These are phyloP conservation scores for Neonectria hederae DNA, from an alignment of 2,329 filamentous ascomycete genomes.

Conservation along the genomic window DNA sequence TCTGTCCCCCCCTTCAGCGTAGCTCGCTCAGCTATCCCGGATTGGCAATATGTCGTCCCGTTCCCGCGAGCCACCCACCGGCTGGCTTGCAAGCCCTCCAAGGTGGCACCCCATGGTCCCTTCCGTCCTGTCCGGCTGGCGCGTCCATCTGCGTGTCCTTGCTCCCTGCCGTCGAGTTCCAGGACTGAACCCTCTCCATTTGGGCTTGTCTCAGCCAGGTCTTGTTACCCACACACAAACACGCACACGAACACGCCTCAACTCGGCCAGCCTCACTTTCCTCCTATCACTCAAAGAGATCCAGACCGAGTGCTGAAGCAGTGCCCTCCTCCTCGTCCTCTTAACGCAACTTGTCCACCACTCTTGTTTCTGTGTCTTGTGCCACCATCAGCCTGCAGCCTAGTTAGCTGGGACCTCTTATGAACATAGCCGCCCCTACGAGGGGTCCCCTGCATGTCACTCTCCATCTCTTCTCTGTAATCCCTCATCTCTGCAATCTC, in stretches of 20 bases:
- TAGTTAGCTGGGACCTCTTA: slow-evolving; percentile 13
- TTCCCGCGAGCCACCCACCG: background rate
- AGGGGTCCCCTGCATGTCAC: slow-evolving; percentile 14
- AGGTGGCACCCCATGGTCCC: slow-evolving; percentile 1
- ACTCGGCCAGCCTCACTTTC: slow-evolving; percentile 23
- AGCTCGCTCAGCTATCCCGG: slow-evolving; percentile 22
- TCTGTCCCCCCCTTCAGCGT: background rate
- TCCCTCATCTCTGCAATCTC: slow-evolving; percentile 4
- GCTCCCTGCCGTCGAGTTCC: slow-evolving; percentile 13
- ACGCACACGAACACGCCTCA: slow-evolving; percentile 2
- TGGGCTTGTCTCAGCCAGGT: slow-evolving; percentile 30
- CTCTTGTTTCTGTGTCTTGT: slow-evolving; percentile 7
- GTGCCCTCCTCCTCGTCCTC: slow-evolving; percentile 17
- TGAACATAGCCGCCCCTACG: slow-evolving; percentile 21
- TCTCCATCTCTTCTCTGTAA: slow-evolving; percentile 14
- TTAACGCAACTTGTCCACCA: slow-evolving; percentile 17
- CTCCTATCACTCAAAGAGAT: background rate
- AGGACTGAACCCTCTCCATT: slow-evolving; percentile 18
- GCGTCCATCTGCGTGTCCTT: slow-evolving; percentile 14
- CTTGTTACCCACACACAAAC: slow-evolving; percentile 16
- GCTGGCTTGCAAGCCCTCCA: background rate
- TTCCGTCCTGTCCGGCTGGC: slow-evolving; percentile 8
- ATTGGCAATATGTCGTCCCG: background rate
- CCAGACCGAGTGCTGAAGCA: slow-evolving; percentile 3
- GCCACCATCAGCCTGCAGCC: slow-evolving; percentile 17